Evolutionary conservation across 305 asterid species (phyloP), one percentile per base, ranked within the genome.

Genomic region (Euphrasia arctica): DNA sequence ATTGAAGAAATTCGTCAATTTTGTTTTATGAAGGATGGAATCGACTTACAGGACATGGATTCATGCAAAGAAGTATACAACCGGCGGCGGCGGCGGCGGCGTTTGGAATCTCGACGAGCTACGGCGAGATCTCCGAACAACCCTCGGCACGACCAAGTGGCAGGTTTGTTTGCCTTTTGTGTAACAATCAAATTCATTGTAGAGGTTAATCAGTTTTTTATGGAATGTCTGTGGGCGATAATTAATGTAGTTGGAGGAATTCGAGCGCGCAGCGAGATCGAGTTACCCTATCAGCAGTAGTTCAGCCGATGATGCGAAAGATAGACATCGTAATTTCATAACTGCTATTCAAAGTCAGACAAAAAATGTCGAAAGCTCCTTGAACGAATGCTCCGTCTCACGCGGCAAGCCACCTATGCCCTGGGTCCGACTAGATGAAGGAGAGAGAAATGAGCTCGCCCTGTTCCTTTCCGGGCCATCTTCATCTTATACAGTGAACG

Each of bases 71-170:
- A 93, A 86, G 82, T 90, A 82, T 69, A 36, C 79, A n/a, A n/a
- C n/a, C n/a, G n/a, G n/a, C n/a, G n/a, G n/a, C n/a, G n/a, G n/a
- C n/a, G 63, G 80, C n/a, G 63, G 79, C 13, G 82, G 89, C 25
- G 60, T 54, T 67, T 90, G 98, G 97, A 80, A 84, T 70, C 56
- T 77, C 9, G 88, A 85, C 13, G 98, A 85, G 70, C 85, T 93
- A 41, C 77, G 84, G 4, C 77, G 96, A 70, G 95, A 90, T 87
- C 91, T 93, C 54, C 84, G 79, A 55, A 86, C 94, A 57, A 78
- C 85, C 71, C 86, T 85, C 28, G 98, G 97, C 75, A 90, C 98
- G 22, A 71, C 97, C 52, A 90, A 93, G 77, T 93, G 98, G 97
- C 97, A 92, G 98, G 98, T 88, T 8, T 15, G 64, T 7, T 54